phyloP scores from a whole-genome alignment of 192 early-diverging fungal species.

The Coemansia reversa region DNA sequence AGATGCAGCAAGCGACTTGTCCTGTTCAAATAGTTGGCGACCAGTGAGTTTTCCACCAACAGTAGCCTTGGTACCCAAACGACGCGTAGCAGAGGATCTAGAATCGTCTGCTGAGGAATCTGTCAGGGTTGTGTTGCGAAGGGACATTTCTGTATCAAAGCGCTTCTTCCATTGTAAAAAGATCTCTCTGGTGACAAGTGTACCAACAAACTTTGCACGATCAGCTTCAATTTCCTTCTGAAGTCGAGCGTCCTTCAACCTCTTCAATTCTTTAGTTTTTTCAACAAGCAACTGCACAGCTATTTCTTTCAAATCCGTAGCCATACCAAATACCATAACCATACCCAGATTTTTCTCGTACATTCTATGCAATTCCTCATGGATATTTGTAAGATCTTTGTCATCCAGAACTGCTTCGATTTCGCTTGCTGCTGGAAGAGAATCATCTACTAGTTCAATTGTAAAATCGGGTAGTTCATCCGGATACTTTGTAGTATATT shows the following conservation, averaged over 20 bases:
- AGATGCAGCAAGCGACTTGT: conserved; percentile 77
- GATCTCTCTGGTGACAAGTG: conserved; percentile 71
- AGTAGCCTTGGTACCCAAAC: conserved; percentile 40
- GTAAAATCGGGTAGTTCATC: conserved; percentile 66
- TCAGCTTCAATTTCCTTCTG: conserved; percentile 73
- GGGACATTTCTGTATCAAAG: conserved; percentile 73
- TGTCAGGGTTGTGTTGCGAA: not conserved
- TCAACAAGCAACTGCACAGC: conserved; percentile 62
- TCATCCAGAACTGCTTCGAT: conserved; percentile 52
- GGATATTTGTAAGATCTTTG: conserved; percentile 35
- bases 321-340: conserved; percentile 90
- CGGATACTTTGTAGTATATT: conserved; percentile 73
- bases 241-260: conserved; percentile 53
- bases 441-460: conserved; percentile 55
- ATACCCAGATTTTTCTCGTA: conserved; percentile 80
- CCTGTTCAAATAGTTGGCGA: conserved; percentile 88
- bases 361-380: conserved; percentile 24
- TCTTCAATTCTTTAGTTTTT: conserved; percentile 55
- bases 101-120: not conserved
- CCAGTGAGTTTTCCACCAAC: conserved; percentile 58
- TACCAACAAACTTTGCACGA: conserved; percentile 74
- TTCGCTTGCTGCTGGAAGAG: conserved; percentile 26
- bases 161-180: conserved; percentile 77
- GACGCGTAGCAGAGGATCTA: conserved; percentile 32
- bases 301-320: conserved; percentile 69